A percentile compares a stretch with the other conserved stretches of the same genome.
phyloP scores from a whole-genome alignment of 495 filamentous ascomycete species.

The Aspergillus panamensis region DNA sequence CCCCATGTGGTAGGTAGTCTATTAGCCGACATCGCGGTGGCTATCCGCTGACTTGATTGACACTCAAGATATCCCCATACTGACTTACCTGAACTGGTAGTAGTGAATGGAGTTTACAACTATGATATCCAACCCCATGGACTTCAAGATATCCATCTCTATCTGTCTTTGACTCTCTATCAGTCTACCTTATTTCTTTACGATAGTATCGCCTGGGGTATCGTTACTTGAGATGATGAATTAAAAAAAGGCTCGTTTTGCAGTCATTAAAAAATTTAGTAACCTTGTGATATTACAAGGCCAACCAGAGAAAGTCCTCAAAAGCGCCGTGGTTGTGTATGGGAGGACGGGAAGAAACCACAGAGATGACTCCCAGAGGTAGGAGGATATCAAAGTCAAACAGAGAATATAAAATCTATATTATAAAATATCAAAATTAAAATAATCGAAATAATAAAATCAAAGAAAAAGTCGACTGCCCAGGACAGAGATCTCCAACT shows the following conservation, averaged over 20 bases:
- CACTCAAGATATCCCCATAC: not conserved
- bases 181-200: too few relatives aligned
- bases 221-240: not conserved
- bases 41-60: not conserved
- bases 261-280: not conserved
- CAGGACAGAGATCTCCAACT: constrained; percentile 1
- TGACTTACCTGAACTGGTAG: too few relatives aligned
- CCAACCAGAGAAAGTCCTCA: not conserved
- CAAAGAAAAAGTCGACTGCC: not conserved
- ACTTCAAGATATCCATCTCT: not conserved
- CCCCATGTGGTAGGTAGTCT: not conserved
- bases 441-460: not conserved
- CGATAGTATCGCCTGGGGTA: too few relatives aligned
- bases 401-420: not conserved
- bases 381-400: not conserved
- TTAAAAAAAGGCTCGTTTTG: not conserved
- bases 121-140: not conserved
- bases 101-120: not conserved
- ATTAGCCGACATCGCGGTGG: not conserved
- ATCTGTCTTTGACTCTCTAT: not conserved
- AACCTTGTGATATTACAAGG: too few relatives aligned
- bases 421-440: not conserved
- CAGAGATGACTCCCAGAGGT: not conserved
- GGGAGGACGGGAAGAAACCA: not conserved
- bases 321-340: constrained; percentile 3